phyloP scores from a whole-genome alignment of 2,329 filamentous ascomycete species.

The Fusarium floridanum region DNA sequence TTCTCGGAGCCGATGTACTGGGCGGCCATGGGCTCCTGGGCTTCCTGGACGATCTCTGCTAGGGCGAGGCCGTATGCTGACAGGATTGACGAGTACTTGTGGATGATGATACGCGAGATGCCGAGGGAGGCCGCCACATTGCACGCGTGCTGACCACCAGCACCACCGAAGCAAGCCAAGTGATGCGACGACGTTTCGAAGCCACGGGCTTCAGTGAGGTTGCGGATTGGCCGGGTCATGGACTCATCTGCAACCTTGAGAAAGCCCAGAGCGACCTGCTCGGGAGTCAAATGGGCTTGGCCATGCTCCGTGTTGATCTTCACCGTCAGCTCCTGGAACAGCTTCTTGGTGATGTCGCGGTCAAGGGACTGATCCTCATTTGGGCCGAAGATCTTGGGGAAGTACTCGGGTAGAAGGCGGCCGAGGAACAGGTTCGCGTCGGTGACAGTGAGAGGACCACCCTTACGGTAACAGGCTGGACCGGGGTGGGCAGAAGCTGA shows the following conservation, averaged over 20 bases:
- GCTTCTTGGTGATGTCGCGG: slow-evolving; percentile 54
- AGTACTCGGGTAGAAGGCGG: slow-evolving; percentile 71
- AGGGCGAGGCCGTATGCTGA: neutral
- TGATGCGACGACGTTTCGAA: slow-evolving; percentile 52
- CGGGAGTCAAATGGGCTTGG: slow-evolving; percentile 43
- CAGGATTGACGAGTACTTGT: neutral
- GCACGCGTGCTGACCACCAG: neutral
- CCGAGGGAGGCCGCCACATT: neutral
- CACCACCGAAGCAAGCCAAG: slow-evolving; percentile 49
- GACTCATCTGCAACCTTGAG: slow-evolving; percentile 53
- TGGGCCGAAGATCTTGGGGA: slow-evolving; percentile 79
- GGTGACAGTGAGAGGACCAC: slow-evolving; percentile 77
- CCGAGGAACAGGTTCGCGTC: slow-evolving; percentile 80
- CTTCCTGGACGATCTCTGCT: slow-evolving; percentile 25
- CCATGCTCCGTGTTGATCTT: slow-evolving; percentile 55
- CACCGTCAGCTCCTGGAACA: slow-evolving; percentile 57
- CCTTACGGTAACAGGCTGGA: slow-evolving; percentile 80
- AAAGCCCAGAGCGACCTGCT: slow-evolving; percentile 55
- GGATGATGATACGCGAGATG: neutral
- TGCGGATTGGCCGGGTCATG: slow-evolving; percentile 53
- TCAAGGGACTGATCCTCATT: slow-evolving; percentile 70
- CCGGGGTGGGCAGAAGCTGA: slow-evolving; percentile 78
- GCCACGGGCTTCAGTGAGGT: slow-evolving; percentile 53
- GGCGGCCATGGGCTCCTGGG: neutral
- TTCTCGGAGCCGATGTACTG: neutral